Conservation (phyloP, 495 filamentous ascomycete species). For the Lasiosphaeriaceae sp. region DNA sequence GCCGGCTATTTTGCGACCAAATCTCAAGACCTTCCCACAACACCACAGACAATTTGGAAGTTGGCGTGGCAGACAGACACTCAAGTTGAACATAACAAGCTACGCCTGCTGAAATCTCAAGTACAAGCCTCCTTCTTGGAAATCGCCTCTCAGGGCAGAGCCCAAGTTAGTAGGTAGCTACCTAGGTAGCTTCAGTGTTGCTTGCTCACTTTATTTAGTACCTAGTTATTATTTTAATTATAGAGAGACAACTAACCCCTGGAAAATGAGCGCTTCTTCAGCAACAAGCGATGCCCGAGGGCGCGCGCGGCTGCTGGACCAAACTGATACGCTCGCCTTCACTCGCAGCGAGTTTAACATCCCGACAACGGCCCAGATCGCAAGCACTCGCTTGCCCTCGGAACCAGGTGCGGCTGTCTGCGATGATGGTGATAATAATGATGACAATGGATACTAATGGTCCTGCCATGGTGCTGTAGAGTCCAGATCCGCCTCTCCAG, state of each 20-base stretch:
- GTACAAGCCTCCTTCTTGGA: too few relatives aligned
- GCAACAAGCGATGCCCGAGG: slow-evolving; percentile 2
- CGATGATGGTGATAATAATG: not conserved
- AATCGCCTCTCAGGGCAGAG: too few relatives aligned
- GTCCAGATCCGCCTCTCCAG: not conserved
- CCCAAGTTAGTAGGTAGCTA: too few relatives aligned
- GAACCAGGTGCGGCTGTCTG: slow-evolving; percentile 24
- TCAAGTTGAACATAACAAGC: too few relatives aligned
- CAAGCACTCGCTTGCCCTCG: slow-evolving; percentile 55
- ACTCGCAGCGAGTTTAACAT: slow-evolving; percentile 79
- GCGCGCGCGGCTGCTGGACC: slow-evolving; percentile 50
- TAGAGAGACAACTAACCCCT: too few relatives aligned
- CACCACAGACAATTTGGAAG: too few relatives aligned
- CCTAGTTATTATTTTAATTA: too few relatives aligned
- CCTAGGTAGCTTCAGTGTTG: too few relatives aligned
- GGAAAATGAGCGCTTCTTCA: slow-evolving; percentile 14
- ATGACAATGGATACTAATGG: not conserved
- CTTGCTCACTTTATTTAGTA: not conserved
- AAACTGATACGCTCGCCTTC: slow-evolving; percentile 60
- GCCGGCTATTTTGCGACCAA: too few relatives aligned
- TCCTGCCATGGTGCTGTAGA: not conserved
- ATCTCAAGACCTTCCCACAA: too few relatives aligned
- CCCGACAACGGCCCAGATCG: slow-evolving; percentile 73
- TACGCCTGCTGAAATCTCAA: too few relatives aligned
- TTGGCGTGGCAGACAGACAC: too few relatives aligned